These are phyloP conservation scores for Galerina marginata DNA, from an alignment of 768 basidiomycete species.

Conservation along the genomic window DNA sequence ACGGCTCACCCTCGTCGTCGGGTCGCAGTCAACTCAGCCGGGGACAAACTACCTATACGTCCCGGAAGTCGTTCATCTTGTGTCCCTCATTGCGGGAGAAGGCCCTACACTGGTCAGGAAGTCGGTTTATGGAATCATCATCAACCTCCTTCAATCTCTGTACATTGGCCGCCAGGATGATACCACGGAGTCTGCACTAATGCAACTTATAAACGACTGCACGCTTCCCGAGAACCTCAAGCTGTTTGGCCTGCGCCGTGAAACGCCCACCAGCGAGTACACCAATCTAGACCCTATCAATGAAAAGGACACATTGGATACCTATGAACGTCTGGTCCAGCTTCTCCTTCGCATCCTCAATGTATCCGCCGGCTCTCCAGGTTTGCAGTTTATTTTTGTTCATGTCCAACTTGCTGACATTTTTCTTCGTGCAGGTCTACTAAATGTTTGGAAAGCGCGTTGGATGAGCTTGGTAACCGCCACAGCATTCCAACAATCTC, in stretches of 20 bases:
- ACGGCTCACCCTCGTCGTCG: slow-evolving; percentile 74
- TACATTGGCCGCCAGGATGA: slow-evolving; percentile 67
- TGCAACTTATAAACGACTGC: slow-evolving; percentile 65
- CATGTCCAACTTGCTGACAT: background rate
- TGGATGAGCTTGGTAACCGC: slow-evolving; percentile 93
- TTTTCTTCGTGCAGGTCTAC: slow-evolving; percentile 52
- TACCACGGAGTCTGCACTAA: slow-evolving; percentile 61
- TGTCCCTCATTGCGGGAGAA: slow-evolving; percentile 76
- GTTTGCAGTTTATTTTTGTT: slow-evolving; percentile 44
- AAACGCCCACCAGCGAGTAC: slow-evolving; percentile 74
- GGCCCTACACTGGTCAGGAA: slow-evolving; percentile 79
- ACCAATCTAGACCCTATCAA: slow-evolving; percentile 55
- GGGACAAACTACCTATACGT: slow-evolving; percentile 78
- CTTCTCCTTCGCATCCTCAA: slow-evolving; percentile 70
- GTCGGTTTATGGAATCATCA: slow-evolving; percentile 79
- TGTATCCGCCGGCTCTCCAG: slow-evolving; percentile 67
- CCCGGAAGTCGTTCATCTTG: slow-evolving; percentile 82
- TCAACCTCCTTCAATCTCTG: slow-evolving; percentile 83
- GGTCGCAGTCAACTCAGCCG: slow-evolving; percentile 67
- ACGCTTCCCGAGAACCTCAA: slow-evolving; percentile 60
- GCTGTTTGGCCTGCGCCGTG: slow-evolving; percentile 74
- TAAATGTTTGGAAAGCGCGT: slow-evolving; percentile 90
- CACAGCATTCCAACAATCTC: slow-evolving; percentile 89
- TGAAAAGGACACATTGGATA: slow-evolving; percentile 65
- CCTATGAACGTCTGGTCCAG: slow-evolving; percentile 66